Evolutionary conservation across 345 rosid genomes (phyloP), one percentile per base, ranked within the genome.

Genomic region (Eucalyptus marginata): DNA sequence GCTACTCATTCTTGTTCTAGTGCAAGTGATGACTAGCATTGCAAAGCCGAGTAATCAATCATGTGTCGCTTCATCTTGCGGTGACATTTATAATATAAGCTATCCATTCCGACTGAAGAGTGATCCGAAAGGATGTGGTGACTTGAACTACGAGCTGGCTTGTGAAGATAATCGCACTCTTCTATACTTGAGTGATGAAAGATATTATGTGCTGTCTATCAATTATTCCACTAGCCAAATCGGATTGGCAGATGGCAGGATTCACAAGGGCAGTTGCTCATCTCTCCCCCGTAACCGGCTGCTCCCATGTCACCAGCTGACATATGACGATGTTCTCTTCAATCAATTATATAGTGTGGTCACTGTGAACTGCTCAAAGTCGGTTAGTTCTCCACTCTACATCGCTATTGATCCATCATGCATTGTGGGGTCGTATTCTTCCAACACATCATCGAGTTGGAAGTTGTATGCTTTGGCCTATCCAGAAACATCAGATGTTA

Each of bases 111-210:
- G 8, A 27, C 4, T 62, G 17, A 62, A 29, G 4, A 62, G 68
- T 29, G 17, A 29, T 62, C 2, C 17, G 1, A 29, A 62, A 2
- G 16, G 1, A 62, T 6, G 68, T 13, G 33, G 4, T 27, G 0
- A 13, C 1, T 62, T 0, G 1, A 13, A 62, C 0, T 0, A 6
- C 2, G 33, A 62, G 8, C 3, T 62, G 2, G 0, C 0, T 62
- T 62, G 31, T 62, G 16, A 62, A 3, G 3, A 0, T 27, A 62
- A 62, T 62, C 33, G 7, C 8, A 27, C 68, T 6, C 0, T 62
- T 62, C 0, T 13, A 27, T 12, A 27, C 7, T 59, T 12, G 0
- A 7, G 0, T 27, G 68, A 0, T 62, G 68, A 4, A 2, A 27
- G 8, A 13, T 27, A 62, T 2, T 13, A 62, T 62, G 68, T 29